phyloP scores from a whole-genome alignment of 2,329 filamentous ascomycete species.

The Passalora sequoiae region DNA sequence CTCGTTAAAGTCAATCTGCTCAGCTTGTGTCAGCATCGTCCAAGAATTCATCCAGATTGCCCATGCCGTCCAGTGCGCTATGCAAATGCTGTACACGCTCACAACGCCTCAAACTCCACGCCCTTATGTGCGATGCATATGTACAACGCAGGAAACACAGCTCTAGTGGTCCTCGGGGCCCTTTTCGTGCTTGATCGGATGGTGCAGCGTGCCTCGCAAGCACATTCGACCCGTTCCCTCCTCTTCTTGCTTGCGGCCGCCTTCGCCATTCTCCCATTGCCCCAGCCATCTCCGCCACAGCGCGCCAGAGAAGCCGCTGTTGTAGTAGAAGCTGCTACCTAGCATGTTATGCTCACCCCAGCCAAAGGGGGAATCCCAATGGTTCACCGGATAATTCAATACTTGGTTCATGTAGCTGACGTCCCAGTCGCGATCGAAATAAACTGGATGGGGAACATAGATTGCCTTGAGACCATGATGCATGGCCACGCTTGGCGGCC shows the following conservation, averaged over 20 bases:
- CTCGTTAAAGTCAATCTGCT: neutral
- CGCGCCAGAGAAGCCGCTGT: conserved; percentile 44
- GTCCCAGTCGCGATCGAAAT: conserved; percentile 69
- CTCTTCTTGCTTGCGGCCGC: conserved; percentile 33
- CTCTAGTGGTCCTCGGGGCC: conserved; percentile 25
- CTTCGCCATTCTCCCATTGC: conserved; percentile 41
- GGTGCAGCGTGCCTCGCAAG: conserved; percentile 42
- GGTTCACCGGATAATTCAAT: conserved; percentile 46
- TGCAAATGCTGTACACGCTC: conserved; percentile 1
- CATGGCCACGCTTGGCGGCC: conserved; percentile 65
- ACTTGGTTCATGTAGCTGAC: conserved; percentile 43
- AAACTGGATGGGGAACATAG: conserved; percentile 72
- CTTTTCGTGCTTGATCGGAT: conserved; percentile 47
- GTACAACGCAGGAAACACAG: neutral
- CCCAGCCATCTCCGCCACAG: conserved; percentile 49
- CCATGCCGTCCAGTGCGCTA: neutral
- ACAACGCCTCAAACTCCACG: conserved; percentile 1
- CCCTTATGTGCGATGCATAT: neutral
- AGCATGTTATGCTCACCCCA: conserved; percentile 51
- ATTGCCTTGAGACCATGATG: conserved; percentile 76
- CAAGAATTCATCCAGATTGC: too few relatives aligned
- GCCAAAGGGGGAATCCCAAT: conserved; percentile 45
- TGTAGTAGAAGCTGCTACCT: conserved; percentile 49
- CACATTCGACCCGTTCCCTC: conserved; percentile 44
- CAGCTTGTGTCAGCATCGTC: neutral